A percentile compares a stretch with the other conserved stretches of the same genome.
Evolutionary conservation across 192 early-diverging fungal species (phyloP).

Genomic region (Entophlyctis helioformis): DNA sequence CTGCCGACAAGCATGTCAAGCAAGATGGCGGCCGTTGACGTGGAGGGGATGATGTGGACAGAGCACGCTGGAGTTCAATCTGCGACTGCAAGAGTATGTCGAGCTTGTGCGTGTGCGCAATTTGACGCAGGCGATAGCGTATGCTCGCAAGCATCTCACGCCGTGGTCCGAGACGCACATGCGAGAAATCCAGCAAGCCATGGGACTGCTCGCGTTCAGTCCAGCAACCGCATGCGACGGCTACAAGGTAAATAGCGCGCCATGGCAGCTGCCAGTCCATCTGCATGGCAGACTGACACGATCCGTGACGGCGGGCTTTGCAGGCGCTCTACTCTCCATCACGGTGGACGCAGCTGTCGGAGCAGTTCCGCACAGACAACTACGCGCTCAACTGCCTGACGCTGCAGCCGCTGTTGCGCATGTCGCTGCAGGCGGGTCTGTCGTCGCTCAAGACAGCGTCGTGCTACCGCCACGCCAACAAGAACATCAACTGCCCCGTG

Average conservation of each 20-base stretch:
- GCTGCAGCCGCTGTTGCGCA: conserved; percentile 66
- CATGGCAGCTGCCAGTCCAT: no score
- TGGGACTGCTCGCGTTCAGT: conserved; percentile 78
- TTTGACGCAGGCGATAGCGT: conserved; percentile 62
- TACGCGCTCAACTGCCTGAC: conserved; percentile 85
- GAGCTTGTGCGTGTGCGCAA: conserved; percentile 65
- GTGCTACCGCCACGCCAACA: conserved; percentile 63
- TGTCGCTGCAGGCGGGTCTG: conserved; percentile 90
- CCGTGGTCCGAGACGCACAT: conserved; percentile 65
- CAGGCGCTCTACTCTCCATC: conserved; percentile 53
- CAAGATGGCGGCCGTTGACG: background rate
- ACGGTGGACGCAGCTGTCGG: conserved; percentile 69
- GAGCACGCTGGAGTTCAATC: conserved; percentile 94
- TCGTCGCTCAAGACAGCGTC: conserved; percentile 84
- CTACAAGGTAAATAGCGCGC: conserved; percentile 52
- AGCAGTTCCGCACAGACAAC: conserved; percentile 75
- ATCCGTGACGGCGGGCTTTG: no score
- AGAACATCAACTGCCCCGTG: conserved; percentile 91
- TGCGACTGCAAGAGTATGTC: conserved; percentile 89
- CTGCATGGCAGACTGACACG: background rate
- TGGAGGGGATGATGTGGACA: conserved; percentile 16
- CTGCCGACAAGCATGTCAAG: background rate
- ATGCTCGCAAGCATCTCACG: conserved; percentile 75
- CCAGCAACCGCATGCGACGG: conserved; percentile 62
- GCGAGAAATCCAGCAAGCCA: conserved; percentile 76